A percentile compares a stretch with the other conserved stretches of the same genome.
Conservation (phyloP, 2,329 filamentous ascomycete species). For the Epichloe hybrida region DNA sequence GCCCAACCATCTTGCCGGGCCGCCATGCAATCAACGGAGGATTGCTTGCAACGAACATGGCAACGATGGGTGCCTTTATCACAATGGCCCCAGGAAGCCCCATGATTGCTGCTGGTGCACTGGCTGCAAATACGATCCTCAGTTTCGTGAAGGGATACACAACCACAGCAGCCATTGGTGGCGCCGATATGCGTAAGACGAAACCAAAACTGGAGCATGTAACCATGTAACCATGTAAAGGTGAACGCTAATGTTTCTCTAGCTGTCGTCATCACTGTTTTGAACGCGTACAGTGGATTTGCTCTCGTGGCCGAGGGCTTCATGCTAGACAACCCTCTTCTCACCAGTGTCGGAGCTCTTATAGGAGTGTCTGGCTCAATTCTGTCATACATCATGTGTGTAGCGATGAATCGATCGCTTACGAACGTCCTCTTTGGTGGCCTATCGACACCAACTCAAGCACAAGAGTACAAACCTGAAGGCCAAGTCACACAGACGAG, state of each 20-base stretch:
- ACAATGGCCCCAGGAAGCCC: conserved; percentile 71
- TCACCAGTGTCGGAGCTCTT: conserved; percentile 73
- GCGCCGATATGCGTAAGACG: conserved; percentile 69
- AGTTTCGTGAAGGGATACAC: conserved; percentile 81
- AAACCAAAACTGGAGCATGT: neutral
- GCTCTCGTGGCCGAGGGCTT: conserved; percentile 82
- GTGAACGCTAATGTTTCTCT: conserved; percentile 6
- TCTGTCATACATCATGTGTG: conserved; percentile 74
- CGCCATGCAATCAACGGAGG: conserved; percentile 63
- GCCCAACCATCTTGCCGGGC: conserved; percentile 58
- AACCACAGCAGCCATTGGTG: conserved; percentile 76
- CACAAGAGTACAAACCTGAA: conserved; percentile 58
- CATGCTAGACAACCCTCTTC: conserved; percentile 77
- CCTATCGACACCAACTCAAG: conserved; percentile 39
- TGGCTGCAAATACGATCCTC: conserved; percentile 62
- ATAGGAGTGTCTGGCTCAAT: conserved; percentile 86
- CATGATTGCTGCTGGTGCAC: conserved; percentile 61
- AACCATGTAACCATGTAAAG: neutral
- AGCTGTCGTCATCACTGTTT: conserved; percentile 74
- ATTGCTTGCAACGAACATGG: conserved; percentile 61
- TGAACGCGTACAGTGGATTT: conserved; percentile 86
- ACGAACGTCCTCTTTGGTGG: conserved; percentile 83
- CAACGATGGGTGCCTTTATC: conserved; percentile 73
- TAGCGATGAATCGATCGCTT: conserved; percentile 85
- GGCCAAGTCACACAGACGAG: conserved; percentile 66